Evolutionary conservation across 108 stramenopile genomes (phyloP).

Genomic region (Pseudonitzschia delicatissima): DNA sequence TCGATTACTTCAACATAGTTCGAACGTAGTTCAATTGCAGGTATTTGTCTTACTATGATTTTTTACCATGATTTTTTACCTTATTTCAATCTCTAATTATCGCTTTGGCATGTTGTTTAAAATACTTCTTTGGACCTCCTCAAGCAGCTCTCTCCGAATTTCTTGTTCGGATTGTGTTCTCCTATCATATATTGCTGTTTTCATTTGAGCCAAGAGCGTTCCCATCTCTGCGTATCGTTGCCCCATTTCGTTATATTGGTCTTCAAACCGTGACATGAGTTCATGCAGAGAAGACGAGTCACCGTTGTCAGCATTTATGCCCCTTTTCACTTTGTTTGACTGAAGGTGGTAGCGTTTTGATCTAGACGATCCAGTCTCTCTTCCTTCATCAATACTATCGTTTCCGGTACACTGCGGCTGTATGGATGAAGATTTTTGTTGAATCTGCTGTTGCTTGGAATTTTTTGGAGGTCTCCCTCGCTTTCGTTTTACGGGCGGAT

Average conservation of each 20-base stretch:
- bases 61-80: too few relatives aligned
- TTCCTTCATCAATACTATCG: background rate
- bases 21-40: too few relatives aligned
- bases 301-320: background rate
- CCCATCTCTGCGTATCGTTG: conserved; percentile 31
- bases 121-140: conserved; percentile 23
- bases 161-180: conserved; percentile 23
- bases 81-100: too few relatives aligned
- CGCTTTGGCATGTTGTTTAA: conserved; percentile 20
- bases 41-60: too few relatives aligned
- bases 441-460: background rate
- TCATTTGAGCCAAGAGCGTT: conserved; percentile 18
- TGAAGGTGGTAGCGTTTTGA: background rate
- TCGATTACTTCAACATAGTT: too few relatives aligned
- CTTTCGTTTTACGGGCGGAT: conserved; percentile 15
- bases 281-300: conserved; percentile 6
- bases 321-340: background rate
- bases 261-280: conserved; percentile 25
- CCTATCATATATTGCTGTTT: background rate
- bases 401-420: background rate
- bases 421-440: background rate
- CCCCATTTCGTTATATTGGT: conserved; percentile 33
- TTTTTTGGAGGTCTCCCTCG: conserved; percentile 29
- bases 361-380: background rate
- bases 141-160: conserved; percentile 25